A percentile compares a stretch with the other conserved stretches of the same genome.
These are phyloP conservation scores for Sabuloglossum arenarium DNA, from an alignment of 495 filamentous ascomycete genomes.

Conservation along the genomic window DNA sequence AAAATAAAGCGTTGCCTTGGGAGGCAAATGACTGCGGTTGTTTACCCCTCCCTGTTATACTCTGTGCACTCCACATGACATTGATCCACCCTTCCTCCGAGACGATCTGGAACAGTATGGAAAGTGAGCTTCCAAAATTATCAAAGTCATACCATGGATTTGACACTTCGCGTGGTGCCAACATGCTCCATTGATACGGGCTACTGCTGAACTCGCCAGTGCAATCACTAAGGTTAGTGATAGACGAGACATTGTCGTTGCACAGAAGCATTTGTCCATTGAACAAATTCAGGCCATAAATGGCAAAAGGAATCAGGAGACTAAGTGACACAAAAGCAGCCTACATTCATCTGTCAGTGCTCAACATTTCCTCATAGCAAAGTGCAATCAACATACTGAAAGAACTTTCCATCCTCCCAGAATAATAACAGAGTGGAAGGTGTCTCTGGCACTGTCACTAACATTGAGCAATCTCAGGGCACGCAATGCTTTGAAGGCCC, in stretches of 20 bases:
- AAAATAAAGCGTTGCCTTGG: slow-evolving; percentile 80
- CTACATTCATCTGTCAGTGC: slow-evolving; percentile 14
- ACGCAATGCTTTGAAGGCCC: slow-evolving; percentile 95
- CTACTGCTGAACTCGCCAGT: slow-evolving; percentile 58
- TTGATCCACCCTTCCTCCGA: slow-evolving; percentile 96
- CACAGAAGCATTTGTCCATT: slow-evolving; percentile 59
- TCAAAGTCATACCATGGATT: slow-evolving; percentile 90
- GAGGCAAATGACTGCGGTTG: slow-evolving; percentile 48
- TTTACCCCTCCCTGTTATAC: slow-evolving; percentile 50
- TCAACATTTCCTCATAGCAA: background rate
- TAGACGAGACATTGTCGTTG: slow-evolving; percentile 41
- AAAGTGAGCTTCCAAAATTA: slow-evolving; percentile 74
- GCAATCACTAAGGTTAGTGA: slow-evolving; percentile 46
- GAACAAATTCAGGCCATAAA: slow-evolving; percentile 87
- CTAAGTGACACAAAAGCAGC: slow-evolving; percentile 87
- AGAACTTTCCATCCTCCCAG: slow-evolving; percentile 83
- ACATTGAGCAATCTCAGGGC: slow-evolving; percentile 84
- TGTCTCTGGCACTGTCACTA: slow-evolving; percentile 86
- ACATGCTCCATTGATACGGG: slow-evolving; percentile 63
- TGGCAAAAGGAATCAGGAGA: slow-evolving; percentile 86
- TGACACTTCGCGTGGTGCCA: slow-evolving; percentile 55
- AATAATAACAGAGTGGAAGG: slow-evolving; percentile 90
- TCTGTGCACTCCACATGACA: slow-evolving; percentile 66
- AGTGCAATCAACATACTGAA: slow-evolving; percentile 20
- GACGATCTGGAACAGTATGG: slow-evolving; percentile 97